Percentiles rank a stretch among this genome's conserved stretches.
These are phyloP conservation scores for Syncephalastrum contaminatum DNA, from an alignment of 371 early-diverging fungal species.

Conservation along the genomic window DNA sequence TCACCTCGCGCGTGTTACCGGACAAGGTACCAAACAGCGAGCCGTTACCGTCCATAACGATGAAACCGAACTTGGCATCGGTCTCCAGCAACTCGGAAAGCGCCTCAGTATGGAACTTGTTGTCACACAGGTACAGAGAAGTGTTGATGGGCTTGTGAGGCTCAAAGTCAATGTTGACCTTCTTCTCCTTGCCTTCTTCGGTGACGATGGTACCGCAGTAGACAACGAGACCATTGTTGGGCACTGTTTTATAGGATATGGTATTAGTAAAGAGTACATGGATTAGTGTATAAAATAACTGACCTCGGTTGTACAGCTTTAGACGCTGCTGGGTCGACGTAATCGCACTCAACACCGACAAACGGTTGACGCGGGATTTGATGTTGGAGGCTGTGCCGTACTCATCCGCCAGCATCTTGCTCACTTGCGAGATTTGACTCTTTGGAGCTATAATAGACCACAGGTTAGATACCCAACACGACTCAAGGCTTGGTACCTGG, in stretches of 20 bases:
- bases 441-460: constrained; percentile 64
- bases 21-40: constrained; percentile 96
- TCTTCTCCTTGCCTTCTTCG: constrained; percentile 99
- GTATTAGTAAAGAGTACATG: neutral
- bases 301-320: constrained; percentile 89
- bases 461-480: neutral
- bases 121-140: constrained; percentile 99
- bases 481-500: neutral
- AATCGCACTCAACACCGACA: constrained; percentile 98
- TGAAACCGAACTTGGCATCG: constrained; percentile 98
- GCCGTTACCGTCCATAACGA: constrained; percentile 99
- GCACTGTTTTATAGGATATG: constrained; percentile 53
- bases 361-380: constrained; percentile 98
- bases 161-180: constrained; percentile 98
- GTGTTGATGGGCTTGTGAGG: constrained; percentile 99
- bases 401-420: constrained; percentile 98
- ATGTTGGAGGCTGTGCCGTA: constrained; percentile 99
- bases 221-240: constrained; percentile 92
- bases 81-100: constrained; percentile 91
- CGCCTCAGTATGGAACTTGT: constrained; percentile 99
- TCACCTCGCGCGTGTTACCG: constrained; percentile 96
- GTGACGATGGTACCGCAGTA: constrained; percentile 98
- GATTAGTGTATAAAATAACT: neutral
- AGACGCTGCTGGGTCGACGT: constrained; percentile 98
- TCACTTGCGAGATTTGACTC: constrained; percentile 92